Conservation (phyloP, 352 stramenopile species). For the Phytophthora vignae region DNA sequence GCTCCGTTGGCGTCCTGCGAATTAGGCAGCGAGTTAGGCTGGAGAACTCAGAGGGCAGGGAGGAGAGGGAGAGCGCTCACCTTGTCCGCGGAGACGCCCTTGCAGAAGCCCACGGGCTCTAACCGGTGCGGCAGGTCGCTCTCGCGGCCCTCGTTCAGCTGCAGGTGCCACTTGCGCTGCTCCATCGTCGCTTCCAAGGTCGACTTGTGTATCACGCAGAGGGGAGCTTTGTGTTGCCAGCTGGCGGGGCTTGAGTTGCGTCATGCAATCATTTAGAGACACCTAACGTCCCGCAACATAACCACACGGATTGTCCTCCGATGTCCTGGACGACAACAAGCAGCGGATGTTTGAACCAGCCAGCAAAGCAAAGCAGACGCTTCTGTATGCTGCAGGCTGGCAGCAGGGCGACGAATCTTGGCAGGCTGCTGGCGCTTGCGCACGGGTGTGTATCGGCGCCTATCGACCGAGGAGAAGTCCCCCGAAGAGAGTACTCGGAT, state of each 20-base stretch:
- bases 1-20: slow-evolving; percentile 59
- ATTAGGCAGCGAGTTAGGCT: not conserved
- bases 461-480: not conserved
- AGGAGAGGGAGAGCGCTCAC: slow-evolving; percentile 18
- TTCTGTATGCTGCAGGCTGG: too few species aligned
- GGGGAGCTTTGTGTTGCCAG: not conserved
- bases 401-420: not conserved
- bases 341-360: too few species aligned
- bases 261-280: too few species aligned
- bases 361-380: too few species aligned
- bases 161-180: slow-evolving; percentile 81
- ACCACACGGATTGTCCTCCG: not conserved
- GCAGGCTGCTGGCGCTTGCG: not conserved
- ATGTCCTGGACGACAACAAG: not conserved
- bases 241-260: not conserved
- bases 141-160: slow-evolving; percentile 81
- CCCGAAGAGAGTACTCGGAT: not conserved
- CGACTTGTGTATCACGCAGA: not conserved
- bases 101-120: slow-evolving; percentile 75
- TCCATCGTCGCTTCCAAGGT: slow-evolving; percentile 27
- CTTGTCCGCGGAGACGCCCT: slow-evolving; percentile 67
- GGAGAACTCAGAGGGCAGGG: not conserved
- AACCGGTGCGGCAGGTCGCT: slow-evolving; percentile 67
- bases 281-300: not conserved
- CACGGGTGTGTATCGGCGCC: not conserved